phyloP scores from a whole-genome alignment of 371 early-diverging fungal species.

The Syncephalis fuscata region DNA sequence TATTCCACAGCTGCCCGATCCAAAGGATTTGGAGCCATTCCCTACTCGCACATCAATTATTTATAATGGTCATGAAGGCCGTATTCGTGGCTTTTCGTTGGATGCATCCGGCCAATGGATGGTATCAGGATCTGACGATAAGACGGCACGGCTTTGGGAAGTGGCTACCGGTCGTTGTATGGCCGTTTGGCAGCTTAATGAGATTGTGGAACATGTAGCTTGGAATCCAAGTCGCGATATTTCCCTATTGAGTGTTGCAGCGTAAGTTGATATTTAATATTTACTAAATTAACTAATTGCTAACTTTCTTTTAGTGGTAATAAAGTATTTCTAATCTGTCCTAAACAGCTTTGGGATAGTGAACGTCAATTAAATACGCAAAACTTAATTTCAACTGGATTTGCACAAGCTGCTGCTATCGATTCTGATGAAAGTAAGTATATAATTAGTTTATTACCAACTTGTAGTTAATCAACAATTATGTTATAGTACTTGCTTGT shows the following conservation, averaged over 20 bases:
- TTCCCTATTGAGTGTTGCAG: constrained; percentile 53
- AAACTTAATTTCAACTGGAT: neutral
- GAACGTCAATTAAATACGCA: neutral
- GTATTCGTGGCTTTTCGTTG: constrained; percentile 66
- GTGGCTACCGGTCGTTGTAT: constrained; percentile 76
- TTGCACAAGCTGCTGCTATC: too few relatives aligned
- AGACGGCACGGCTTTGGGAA: constrained; percentile 83
- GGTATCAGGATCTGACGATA: constrained; percentile 78
- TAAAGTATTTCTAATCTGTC: constrained; percentile 1
- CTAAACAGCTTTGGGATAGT: neutral
- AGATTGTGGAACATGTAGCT: constrained; percentile 45
- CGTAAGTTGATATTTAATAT: constrained; percentile 8
- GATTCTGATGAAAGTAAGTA: too few relatives aligned
- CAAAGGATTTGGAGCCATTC: constrained; percentile 90
- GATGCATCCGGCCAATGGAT: constrained; percentile 85
- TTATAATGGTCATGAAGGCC: constrained; percentile 64
- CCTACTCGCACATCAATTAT: constrained; percentile 64
- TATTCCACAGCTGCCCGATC: constrained; percentile 89
- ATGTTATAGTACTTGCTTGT: neutral
- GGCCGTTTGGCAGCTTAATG: constrained; percentile 48
- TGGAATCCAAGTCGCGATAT: constrained; percentile 82
- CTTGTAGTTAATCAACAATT: too few relatives aligned
- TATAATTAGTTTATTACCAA: too few relatives aligned
- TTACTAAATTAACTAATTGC: neutral
- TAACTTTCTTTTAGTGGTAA: neutral